Evolutionary conservation across 306 rosid genomes (phyloP), one percentile per base, ranked within the genome.

Genomic region (Glycine tomentella): DNA sequence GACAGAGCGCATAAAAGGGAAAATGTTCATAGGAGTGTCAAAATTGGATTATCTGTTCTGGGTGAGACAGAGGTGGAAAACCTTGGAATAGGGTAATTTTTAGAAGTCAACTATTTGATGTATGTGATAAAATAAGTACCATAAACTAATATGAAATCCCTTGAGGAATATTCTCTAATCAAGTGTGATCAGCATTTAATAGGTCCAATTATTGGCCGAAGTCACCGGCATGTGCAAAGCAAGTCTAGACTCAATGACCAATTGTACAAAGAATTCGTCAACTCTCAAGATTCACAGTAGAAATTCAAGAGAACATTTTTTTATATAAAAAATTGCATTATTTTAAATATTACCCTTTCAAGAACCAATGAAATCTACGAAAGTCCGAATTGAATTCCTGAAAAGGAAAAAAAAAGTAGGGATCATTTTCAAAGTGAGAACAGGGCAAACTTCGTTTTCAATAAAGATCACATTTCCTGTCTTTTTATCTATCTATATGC

Each of bases 371-470:
- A 38, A 59, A 25, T 58, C 58, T 40, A 33, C 62, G 31, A 25
- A 25, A 25, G 31, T 25, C 31, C 2, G 38, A 82, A 52, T 17
- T 74, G 20, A 15, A 20, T 75, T 75, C 31, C 53, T 17, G 9
- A 80, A 25, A 74, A 66, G 42, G 17, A 44, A 9, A 33, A 69
- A 33, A 69, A 72, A 53, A 8, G 36, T 17, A 36, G 9, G 44
- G 51, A 64, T 55, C 67, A 16, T 59, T 69, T 84, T 81, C 62
- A 75, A 46, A 80, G 69, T 68, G 72, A 53, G 13, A 73, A 42
- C 11, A 6, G 16, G 70, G 71, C 82, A 13, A 74, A 85, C 66
- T 82, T 89, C 81, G 17, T 84, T 89, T 80, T 85, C 87, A 80
- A 56, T 48, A 65, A 71, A 66, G 75, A 79, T 85, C 64, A 64